Evolutionary conservation across 2,329 filamentous ascomycete species (phyloP), one percentile per base, ranked within the genome.

Genomic region (Apiospora malaysiana): DNA sequence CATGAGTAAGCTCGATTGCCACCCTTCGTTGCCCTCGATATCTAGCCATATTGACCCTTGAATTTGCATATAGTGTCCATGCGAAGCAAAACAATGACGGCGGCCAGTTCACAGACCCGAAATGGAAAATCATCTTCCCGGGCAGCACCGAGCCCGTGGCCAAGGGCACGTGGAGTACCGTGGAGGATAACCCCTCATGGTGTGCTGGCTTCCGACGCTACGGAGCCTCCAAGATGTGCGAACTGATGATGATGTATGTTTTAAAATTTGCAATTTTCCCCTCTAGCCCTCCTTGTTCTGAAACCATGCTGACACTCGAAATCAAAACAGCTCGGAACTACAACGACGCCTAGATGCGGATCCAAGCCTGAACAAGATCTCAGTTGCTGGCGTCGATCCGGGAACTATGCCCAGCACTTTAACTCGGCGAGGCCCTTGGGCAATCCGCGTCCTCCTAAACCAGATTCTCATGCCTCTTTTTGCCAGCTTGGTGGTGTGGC

Each of bases 231-330:
- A 79, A 79, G 68, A 68, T 80, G 12, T 79, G 73, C 63, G 25
- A 70, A 16, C 51, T 77, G 4, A 78, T 78, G 77, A 78, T 80
- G 77, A 72, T 74, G 72, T 74, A 75, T 47, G 74, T 25, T 23
- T 56, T 66, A n/a, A 6, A 9, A n/a, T 18, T 27, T 6, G 25
- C 47, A 4, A 18, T 4, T 4, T 9, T 47, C 27, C 27, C 45
- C 12, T 27, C 0, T 25, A 4, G 2, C 9, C 23, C 12, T 25
- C 23, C 14, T 10, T 16, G 4, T 10, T 27, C 23, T 51, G 25
- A 23, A 16, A 51, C 32, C 6, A 6, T 27, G 4, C 25, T 56
- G 8, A 32, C 49, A 27, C 21, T n/a, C 32, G 14, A 49, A 4
- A 2, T 3, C 7, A 18, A 5, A 9, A 56, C 25, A 56, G 49